These are phyloP conservation scores for Hypoxylon crocopeplum DNA, from an alignment of 495 filamentous ascomycete genomes.

Conservation along the genomic window DNA sequence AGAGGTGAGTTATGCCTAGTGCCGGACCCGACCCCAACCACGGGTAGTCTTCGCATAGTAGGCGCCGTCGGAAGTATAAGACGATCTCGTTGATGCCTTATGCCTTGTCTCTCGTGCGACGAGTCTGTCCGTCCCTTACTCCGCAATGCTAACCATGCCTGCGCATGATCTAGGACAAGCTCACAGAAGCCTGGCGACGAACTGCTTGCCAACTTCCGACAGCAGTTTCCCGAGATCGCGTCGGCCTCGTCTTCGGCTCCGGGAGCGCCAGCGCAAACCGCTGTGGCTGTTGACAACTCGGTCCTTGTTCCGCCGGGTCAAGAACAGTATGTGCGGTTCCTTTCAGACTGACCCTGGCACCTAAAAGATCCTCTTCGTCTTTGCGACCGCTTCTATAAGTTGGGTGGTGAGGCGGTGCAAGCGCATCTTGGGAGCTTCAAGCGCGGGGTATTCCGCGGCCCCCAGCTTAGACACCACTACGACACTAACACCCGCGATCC, in stretches of 20 bases:
- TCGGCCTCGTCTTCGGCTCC: constrained; percentile 43
- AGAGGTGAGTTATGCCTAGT: constrained; percentile 40
- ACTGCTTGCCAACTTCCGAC: constrained; percentile 82
- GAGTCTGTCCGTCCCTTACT: not conserved
- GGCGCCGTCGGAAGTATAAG: constrained; percentile 5
- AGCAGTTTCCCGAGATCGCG: constrained; percentile 73
- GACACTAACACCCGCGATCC: constrained; percentile 16
- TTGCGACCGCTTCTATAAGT: constrained; percentile 14
- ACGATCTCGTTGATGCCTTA: constrained; percentile 27
- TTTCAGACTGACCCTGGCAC: constrained; percentile 9
- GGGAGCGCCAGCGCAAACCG: constrained; percentile 42
- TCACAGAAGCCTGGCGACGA: constrained; percentile 88
- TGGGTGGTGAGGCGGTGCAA: constrained; percentile 34
- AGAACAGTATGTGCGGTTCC: constrained; percentile 56
- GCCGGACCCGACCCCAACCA: not conserved
- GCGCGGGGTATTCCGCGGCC: constrained; percentile 35
- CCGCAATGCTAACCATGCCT: constrained; percentile 35
- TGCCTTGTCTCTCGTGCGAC: constrained; percentile 20
- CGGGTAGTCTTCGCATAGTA: constrained; percentile 6
- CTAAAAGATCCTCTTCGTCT: constrained; percentile 12
- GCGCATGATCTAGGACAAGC: constrained; percentile 65
- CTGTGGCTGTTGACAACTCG: constrained; percentile 47
- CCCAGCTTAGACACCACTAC: constrained; percentile 27
- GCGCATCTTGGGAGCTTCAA: constrained; percentile 29
- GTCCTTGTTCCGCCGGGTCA: constrained; percentile 49